Evolutionary conservation across 148 eudicot genomes (phyloP).

Genomic region (Rhododendron ferrugineum): DNA sequence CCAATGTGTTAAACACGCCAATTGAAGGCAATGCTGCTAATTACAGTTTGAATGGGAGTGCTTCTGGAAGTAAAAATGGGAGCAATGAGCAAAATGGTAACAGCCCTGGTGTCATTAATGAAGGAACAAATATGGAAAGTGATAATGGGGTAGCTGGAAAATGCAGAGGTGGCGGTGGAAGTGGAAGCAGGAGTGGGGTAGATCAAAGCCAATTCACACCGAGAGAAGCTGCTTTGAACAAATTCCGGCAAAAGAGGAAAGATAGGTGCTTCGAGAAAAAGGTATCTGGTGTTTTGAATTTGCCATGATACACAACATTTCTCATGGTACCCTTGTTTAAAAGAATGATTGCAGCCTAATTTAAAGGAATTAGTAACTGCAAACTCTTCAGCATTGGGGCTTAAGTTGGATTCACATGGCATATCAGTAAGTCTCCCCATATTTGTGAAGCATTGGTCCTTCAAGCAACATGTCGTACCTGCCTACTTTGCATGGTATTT

Average conservation of each 20-base stretch:
- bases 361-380: background rate
- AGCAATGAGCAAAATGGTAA: constrained; percentile 47
- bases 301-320: background rate
- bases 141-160: constrained; percentile 39
- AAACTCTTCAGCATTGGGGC: background rate
- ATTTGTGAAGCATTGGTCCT: background rate
- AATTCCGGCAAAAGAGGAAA: constrained; percentile 58
- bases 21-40: constrained; percentile 47
- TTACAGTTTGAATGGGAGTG: constrained; percentile 53
- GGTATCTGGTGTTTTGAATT: constrained; percentile 30
- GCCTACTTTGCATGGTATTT: background rate
- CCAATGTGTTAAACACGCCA: constrained; percentile 18
- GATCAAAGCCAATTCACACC: constrained; percentile 40
- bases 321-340: background rate
- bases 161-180: constrained; percentile 34
- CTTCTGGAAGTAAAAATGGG: constrained; percentile 64
- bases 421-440: background rate
- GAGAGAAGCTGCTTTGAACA: constrained; percentile 57
- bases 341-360: background rate
- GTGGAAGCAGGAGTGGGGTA: constrained; percentile 40
- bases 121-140: constrained; percentile 30
- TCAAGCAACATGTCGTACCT: background rate
- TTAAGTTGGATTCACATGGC: background rate
- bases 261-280: constrained; percentile 68
- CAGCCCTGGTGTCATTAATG: constrained; percentile 32